A percentile compares a stretch with the other conserved stretches of the same genome.
Conservation (phyloP, 202 grass and related monocot genomes). For the Carex sylvatica region DNA sequence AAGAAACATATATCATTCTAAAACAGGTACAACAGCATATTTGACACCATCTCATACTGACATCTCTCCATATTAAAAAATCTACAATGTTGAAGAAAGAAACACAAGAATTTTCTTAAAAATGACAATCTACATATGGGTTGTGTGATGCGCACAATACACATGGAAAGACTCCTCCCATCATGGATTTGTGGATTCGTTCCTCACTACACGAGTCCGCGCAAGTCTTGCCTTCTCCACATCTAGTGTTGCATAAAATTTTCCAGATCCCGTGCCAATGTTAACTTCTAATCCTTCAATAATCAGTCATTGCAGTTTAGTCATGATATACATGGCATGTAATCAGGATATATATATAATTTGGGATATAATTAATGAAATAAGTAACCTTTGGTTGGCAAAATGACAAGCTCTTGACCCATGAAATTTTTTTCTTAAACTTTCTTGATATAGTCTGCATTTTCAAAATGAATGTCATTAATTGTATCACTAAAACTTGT, state of each 20-base stretch:
- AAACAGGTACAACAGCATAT: too few relatives aligned
- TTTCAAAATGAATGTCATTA: slow-evolving; percentile 8
- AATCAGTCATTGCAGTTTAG: slow-evolving; percentile 26
- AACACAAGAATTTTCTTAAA: too few relatives aligned
- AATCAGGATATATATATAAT: neutral
- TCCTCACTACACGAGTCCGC: slow-evolving; percentile 40
- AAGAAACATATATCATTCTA: too few relatives aligned
- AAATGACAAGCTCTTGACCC: slow-evolving; percentile 57
- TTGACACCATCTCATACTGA: too few relatives aligned
- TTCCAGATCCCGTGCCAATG: slow-evolving; percentile 13
- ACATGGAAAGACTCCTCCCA: slow-evolving; percentile 75
- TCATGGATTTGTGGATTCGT: slow-evolving; percentile 14
- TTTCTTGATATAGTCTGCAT: slow-evolving; percentile 25
- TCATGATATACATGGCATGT: neutral
- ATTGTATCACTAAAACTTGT: neutral
- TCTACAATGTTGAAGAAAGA: too few relatives aligned
- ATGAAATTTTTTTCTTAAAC: slow-evolving; percentile 49
- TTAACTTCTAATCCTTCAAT: slow-evolving; percentile 14
- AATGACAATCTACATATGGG: too few relatives aligned
- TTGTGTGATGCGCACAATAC: slow-evolving; percentile 80
- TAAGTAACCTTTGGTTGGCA: slow-evolving; percentile 48
- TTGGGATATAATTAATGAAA: neutral
- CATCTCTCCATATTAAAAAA: too few relatives aligned
- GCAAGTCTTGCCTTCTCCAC: slow-evolving; percentile 70
- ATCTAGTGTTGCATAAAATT: slow-evolving; percentile 75